Evolutionary conservation across 352 stramenopile species (phyloP).

Genomic region (Phytophthora macrochlamydospora): DNA sequence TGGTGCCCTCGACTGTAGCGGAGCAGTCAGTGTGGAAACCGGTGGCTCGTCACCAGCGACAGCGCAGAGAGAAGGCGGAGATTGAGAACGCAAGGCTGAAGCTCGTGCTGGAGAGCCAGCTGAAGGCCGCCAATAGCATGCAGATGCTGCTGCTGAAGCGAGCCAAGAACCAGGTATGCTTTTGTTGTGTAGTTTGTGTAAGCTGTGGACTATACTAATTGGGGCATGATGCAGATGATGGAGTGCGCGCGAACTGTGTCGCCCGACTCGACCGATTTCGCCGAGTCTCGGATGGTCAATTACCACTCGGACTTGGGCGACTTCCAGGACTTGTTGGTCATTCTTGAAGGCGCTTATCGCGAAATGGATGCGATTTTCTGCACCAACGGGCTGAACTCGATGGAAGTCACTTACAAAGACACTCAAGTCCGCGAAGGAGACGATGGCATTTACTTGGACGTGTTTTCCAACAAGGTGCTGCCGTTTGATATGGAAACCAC

Average conservation of each 20-base stretch:
- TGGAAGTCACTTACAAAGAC: conserved; percentile 35
- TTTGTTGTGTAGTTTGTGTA: neutral
- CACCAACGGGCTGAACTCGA: conserved; percentile 41
- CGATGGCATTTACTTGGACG: conserved; percentile 39
- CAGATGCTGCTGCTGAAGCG: conserved; percentile 40
- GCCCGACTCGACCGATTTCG: conserved; percentile 25
- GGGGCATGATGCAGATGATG: conserved; percentile 22
- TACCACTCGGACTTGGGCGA: conserved; percentile 30
- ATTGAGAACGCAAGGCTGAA: conserved; percentile 48
- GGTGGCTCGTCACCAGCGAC: conserved; percentile 33
- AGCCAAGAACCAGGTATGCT: conserved; percentile 35
- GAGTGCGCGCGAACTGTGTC: conserved; percentile 30
- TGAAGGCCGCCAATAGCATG: conserved; percentile 47
- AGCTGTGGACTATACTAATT: neutral
- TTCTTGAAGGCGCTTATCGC: conserved; percentile 35
- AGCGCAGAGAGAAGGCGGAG: conserved; percentile 37
- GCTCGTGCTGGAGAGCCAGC: conserved; percentile 44
- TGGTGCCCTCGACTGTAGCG: conserved; percentile 14
- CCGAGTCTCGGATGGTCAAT: conserved; percentile 26
- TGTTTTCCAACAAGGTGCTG: conserved; percentile 48
- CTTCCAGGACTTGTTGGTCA: conserved; percentile 34
- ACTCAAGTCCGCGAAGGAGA: conserved; percentile 36
- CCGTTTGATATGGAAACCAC: conserved; percentile 45
- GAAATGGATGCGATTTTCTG: conserved; percentile 42
- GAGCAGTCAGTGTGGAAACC: conserved; percentile 36